Percentiles rank a stretch among this genome's conserved stretches.
Evolutionary conservation across 345 rosid genomes (phyloP).

Genomic region (Kernera saxatilis): DNA sequence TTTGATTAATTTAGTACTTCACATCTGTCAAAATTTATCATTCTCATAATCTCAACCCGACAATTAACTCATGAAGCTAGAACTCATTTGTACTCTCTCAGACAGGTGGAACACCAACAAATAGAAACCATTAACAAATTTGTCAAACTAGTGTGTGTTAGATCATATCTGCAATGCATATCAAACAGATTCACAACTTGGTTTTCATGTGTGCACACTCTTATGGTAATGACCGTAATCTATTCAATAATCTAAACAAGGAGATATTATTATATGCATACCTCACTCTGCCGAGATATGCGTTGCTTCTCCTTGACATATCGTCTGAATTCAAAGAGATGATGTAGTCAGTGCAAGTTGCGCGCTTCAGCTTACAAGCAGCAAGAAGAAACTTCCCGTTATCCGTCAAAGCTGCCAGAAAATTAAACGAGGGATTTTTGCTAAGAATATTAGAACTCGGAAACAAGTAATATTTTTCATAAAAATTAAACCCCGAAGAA

Average conservation of each 20-base stretch:
- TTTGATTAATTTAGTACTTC: too few species aligned
- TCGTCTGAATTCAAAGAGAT: slow-evolving; percentile 45
- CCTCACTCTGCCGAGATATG: slow-evolving; percentile 63
- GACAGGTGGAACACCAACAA: not conserved
- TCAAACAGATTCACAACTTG: not conserved
- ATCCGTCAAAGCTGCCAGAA: slow-evolving; percentile 48
- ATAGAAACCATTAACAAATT: not conserved
- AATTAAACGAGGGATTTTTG: too few species aligned
- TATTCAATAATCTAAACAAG: not conserved
- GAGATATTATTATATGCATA: slow-evolving; percentile 6
- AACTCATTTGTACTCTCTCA: not conserved
- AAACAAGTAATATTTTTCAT: not conserved
- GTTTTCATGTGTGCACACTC: not conserved
- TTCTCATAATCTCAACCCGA: not conserved
- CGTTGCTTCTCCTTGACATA: slow-evolving; percentile 38
- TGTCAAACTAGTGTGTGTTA: not conserved
- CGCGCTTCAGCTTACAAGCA: slow-evolving; percentile 56
- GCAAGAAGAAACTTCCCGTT: slow-evolving; percentile 71
- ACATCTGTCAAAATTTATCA: not conserved
- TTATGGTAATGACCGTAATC: not conserved
- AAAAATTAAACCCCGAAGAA: not conserved
- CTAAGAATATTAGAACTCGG: not conserved
- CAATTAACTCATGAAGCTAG: not conserved
- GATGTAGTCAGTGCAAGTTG: slow-evolving; percentile 65
- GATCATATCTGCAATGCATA: not conserved